These are phyloP conservation scores for Diaporthe helianthi DNA, from an alignment of 2,329 filamentous ascomycete genomes.

Conservation along the genomic window DNA sequence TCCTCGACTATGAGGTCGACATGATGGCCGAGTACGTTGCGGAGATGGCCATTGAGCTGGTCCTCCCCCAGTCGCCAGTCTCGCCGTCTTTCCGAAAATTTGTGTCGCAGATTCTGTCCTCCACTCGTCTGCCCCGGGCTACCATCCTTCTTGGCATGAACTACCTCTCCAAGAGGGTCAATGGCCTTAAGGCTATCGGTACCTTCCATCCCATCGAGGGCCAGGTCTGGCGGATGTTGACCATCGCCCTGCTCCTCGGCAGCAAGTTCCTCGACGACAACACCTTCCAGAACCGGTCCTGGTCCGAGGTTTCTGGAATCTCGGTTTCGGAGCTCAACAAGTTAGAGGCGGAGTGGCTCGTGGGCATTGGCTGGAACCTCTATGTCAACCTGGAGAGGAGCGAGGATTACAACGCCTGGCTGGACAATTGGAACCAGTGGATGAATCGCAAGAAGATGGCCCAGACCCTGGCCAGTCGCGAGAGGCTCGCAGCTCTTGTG, in stretches of 20 bases:
- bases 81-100: conserved; percentile 87
- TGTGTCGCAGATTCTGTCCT: conserved; percentile 87
- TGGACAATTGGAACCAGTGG: conserved; percentile 67
- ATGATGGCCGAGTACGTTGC: conserved; percentile 95
- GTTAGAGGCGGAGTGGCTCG: conserved; percentile 87
- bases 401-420: conserved; percentile 72
- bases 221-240: conserved; percentile 87
- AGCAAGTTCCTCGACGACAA: conserved; percentile 98
- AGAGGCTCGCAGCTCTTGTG: conserved; percentile 57
- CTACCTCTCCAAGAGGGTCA: conserved; percentile 85
- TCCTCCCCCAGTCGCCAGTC: conserved; percentile 60
- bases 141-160: conserved; percentile 91
- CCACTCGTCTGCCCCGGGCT: conserved; percentile 86
- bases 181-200: conserved; percentile 67
- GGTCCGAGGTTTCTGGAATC: conserved; percentile 94
- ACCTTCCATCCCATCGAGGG: conserved; percentile 68
- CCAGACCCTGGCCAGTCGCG: conserved; percentile 55
- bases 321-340: conserved; percentile 82
- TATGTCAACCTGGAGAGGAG: conserved; percentile 84
- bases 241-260: conserved; percentile 82
- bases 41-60: conserved; percentile 76
- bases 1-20: conserved; percentile 96
- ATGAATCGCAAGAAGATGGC: conserved; percentile 61
- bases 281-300: conserved; percentile 96
- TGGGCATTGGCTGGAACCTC: conserved; percentile 81